Percentiles rank a stretch among this genome's conserved stretches.
These are phyloP conservation scores for Exobasidium cylindrosporum DNA, from an alignment of 1,284 basidiomycete species.

Conservation along the genomic window DNA sequence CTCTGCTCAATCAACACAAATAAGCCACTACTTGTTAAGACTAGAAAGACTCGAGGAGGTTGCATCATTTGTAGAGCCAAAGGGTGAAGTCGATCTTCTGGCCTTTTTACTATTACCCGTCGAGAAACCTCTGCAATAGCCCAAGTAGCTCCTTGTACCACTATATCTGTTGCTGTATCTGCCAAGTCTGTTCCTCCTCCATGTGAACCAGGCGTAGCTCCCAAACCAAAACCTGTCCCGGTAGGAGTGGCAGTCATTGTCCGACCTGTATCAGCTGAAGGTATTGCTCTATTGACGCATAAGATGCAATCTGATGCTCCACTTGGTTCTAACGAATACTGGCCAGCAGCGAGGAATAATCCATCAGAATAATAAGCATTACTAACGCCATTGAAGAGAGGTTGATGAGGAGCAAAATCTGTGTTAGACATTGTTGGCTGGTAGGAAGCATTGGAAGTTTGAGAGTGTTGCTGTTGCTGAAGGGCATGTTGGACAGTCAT, in stretches of 20 bases:
- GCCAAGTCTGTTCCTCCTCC: constrained; percentile 13
- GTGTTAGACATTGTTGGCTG: not conserved
- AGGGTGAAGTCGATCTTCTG: constrained; percentile 63
- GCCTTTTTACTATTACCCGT: constrained; percentile 19
- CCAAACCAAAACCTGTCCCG: not conserved
- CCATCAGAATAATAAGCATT: constrained; percentile 19
- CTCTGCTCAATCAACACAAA: constrained; percentile 78
- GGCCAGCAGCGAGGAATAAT: constrained; percentile 19
- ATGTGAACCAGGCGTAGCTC: not conserved
- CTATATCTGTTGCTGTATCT: constrained; percentile 20
- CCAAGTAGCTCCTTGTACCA: constrained; percentile 20
- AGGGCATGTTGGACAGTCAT: constrained; percentile 6
- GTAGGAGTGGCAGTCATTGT: not conserved
- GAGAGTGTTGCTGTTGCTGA: not conserved
- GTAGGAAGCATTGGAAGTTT: not conserved
- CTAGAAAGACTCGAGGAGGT: constrained; percentile 72
- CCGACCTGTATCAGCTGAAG: not conserved
- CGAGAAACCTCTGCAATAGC: constrained; percentile 19
- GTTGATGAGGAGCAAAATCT: constrained; percentile 15
- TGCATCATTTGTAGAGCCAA: constrained; percentile 74
- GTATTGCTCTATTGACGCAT: constrained; percentile 2
- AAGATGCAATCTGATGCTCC: constrained; percentile 13
- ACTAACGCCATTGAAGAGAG: constrained; percentile 6
- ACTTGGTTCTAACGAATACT: constrained; percentile 12
- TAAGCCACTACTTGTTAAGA: constrained; percentile 79